These are phyloP conservation scores for Fusarium cicatricum DNA, from an alignment of 2,329 filamentous ascomycete genomes.

Conservation along the genomic window DNA sequence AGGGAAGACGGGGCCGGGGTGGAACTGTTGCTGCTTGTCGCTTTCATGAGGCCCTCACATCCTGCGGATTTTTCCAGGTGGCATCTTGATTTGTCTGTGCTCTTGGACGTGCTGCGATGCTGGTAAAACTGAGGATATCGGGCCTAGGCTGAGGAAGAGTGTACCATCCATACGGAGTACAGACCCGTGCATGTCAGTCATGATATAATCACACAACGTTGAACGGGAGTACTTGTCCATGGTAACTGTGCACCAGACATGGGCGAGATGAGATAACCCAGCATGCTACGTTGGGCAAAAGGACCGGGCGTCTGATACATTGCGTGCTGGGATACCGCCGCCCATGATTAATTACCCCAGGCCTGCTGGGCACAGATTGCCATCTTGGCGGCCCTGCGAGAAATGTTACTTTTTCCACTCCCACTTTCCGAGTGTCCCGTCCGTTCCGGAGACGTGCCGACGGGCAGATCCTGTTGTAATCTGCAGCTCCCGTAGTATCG, in stretches of 20 bases:
- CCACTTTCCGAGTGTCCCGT: slow-evolving; percentile 21
- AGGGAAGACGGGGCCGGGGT: not conserved
- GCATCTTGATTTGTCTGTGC: not conserved
- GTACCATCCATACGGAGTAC: not conserved
- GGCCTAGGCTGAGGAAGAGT: not conserved
- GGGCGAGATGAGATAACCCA: slow-evolving; percentile 18
- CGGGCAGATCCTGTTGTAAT: too few relatives aligned
- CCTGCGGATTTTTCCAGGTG: not conserved
- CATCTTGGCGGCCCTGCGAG: slow-evolving; percentile 27
- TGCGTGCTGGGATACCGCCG: slow-evolving; percentile 16
- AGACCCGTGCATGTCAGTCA: slow-evolving; percentile 12
- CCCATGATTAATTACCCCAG: not conserved
- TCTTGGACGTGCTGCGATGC: not conserved
- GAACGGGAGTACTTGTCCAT: slow-evolving; percentile 1
- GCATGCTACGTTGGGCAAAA: slow-evolving; percentile 35
- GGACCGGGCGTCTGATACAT: slow-evolving; percentile 32
- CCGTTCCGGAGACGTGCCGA: slow-evolving; percentile 29
- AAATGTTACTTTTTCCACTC: slow-evolving; percentile 14
- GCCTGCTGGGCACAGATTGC: slow-evolving; percentile 17
- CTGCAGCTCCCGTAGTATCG: slow-evolving; percentile 11
- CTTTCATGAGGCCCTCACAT: not conserved
- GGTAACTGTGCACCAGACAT: slow-evolving; percentile 2
- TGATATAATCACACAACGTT: slow-evolving; percentile 9
- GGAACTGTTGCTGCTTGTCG: slow-evolving; percentile 7
- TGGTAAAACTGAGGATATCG: not conserved